These are phyloP conservation scores for Morella rubra DNA, from an alignment of 306 rosid genomes.

Conservation along the genomic window DNA sequence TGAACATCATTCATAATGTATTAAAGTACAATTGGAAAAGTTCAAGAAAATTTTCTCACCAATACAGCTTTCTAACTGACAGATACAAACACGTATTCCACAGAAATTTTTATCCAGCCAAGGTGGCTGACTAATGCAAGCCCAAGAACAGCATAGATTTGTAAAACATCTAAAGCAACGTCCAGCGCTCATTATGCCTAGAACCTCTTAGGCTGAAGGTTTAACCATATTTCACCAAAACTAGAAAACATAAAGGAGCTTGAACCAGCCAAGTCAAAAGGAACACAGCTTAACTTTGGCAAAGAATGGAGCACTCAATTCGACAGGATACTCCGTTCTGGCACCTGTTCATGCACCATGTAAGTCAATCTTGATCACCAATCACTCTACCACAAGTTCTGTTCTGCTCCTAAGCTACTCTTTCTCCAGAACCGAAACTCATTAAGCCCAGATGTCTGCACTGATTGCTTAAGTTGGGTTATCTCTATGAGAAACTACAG, in stretches of 20 bases:
- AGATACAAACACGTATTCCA: too few relatives aligned
- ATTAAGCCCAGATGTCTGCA: slow-evolving; percentile 7
- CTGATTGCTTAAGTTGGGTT: background rate
- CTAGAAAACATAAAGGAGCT: background rate
- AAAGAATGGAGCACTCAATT: background rate
- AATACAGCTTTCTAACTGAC: background rate
- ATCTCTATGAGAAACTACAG: slow-evolving; percentile 10
- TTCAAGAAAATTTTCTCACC: background rate
- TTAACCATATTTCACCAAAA: background rate
- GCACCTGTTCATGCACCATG: background rate
- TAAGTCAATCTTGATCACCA: background rate
- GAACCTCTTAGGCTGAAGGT: slow-evolving; percentile 8
- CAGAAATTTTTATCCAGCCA: slow-evolving; percentile 2
- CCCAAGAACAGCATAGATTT: background rate
- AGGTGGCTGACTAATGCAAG: background rate
- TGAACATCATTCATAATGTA: background rate
- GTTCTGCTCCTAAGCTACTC: slow-evolving; percentile 1
- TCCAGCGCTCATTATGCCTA: background rate
- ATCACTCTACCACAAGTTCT: slow-evolving; percentile 1
- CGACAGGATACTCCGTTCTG: background rate
- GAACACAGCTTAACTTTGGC: background rate
- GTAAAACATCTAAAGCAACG: background rate
- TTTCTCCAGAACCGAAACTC: slow-evolving; percentile 12
- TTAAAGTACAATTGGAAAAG: background rate
- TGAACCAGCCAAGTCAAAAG: background rate